Base-by-base conservation (phyloP, 257 asterid species). In the Gynochthodes officinalis region DNA sequence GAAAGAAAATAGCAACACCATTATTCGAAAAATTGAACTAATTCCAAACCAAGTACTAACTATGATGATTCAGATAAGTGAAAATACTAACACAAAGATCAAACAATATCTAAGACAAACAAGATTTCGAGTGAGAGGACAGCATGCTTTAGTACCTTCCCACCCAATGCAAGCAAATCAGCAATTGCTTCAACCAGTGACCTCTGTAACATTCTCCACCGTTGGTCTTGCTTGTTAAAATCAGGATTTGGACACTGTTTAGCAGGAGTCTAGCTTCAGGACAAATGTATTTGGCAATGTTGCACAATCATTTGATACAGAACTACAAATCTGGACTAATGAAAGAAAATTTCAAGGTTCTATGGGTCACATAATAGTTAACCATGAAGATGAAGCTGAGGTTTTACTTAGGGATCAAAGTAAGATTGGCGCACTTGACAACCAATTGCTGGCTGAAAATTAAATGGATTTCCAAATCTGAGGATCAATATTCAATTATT, bases 211-310 rank as follows among this genome's bases (percentile, higher is more conserved):
- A 91, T 89, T 77, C 96, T 84, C 97, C 97, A 89, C 30, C 97
- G 87, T 65, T 88, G 74, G 68, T 86, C 92, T 78, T 96, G 87
- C 72, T 80, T 88, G 86, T 89, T 89, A 86, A 94, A 94, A 82
- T 94, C 97, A 15, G 98, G 98, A 84, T 94, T 94, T 14, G 98
- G 98, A 78, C 99, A 94, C 99, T 94, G 90, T 78, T 57, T 50
- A 75, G 19, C 59, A 76, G 30, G 42, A 76, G 30, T 18, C 44
- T 69, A 66, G 65, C 67, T 66, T 75, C 27, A 52, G 79, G 15
- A 70, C 69, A 77, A 49, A 11, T 33, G 75, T 9, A 37, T 69
- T 54, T 11, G 42, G 74, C 60, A n/a, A n/a, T n/a, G n/a, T n/a
- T n/a, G n/a, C 3, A 67, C 37, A 64, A 55, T 39, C 49, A 35